Percentiles rank a stretch among this genome's conserved stretches.
Conservation (phyloP, 768 basidiomycete genomes). For the Calocera cornea region DNA sequence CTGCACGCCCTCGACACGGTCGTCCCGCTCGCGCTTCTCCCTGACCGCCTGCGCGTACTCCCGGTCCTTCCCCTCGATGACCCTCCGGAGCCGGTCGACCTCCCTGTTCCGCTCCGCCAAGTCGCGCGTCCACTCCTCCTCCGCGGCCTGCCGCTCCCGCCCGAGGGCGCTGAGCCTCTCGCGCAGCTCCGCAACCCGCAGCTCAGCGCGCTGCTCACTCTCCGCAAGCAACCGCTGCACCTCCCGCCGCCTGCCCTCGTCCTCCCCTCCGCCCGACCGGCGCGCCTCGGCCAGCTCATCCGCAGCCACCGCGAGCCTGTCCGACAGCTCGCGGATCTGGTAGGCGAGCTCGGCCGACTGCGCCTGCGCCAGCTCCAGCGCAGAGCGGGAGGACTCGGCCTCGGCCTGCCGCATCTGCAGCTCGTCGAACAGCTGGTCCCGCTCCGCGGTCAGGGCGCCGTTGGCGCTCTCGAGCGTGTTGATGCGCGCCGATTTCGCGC, state of each 20-base stretch:
- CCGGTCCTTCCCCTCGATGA: constrained; percentile 44
- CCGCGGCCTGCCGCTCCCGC: constrained; percentile 72
- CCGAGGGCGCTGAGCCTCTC: constrained; percentile 50
- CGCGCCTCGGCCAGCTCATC: constrained; percentile 52
- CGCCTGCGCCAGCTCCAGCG: constrained; percentile 58
- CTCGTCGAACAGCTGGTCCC: constrained; percentile 70
- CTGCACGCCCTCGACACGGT: constrained; percentile 34
- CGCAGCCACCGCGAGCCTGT: constrained; percentile 53
- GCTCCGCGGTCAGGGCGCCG: constrained; percentile 56
- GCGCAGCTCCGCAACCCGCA: constrained; percentile 57
- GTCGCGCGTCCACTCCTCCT: constrained; percentile 81
- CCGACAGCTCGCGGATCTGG: constrained; percentile 67
- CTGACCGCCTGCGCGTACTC: constrained; percentile 43
- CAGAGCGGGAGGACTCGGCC: constrained; percentile 65
- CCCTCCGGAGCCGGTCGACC: constrained; percentile 52
- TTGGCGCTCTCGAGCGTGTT: constrained; percentile 55
- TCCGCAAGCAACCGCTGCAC: constrained; percentile 59
- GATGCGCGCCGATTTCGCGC: constrained; percentile 47
- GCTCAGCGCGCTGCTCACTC: constrained; percentile 63
- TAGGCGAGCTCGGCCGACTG: constrained; percentile 76
- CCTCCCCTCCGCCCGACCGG: constrained; percentile 52
- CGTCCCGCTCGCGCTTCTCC: constrained; percentile 35
- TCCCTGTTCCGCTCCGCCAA: constrained; percentile 66
- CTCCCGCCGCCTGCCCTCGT: constrained; percentile 57
- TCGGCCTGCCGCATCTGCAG: constrained; percentile 83